Conservation (phyloP, 2,329 filamentous ascomycete genomes). For the Elsinoe arachidis region DNA sequence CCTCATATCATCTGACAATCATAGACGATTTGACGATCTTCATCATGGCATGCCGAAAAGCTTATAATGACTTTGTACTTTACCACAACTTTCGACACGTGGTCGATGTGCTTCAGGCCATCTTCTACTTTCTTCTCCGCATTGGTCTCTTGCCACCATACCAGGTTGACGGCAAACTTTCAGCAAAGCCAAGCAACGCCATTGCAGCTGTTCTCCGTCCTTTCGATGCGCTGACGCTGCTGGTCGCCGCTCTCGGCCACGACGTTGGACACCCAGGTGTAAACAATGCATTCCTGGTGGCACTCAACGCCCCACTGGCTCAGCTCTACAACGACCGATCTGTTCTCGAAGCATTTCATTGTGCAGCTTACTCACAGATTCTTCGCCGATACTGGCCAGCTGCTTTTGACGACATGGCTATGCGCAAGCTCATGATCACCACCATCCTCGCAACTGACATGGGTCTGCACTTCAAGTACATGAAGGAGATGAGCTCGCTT, state of each 20-base stretch:
- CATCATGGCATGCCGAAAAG: slow-evolving; percentile 75
- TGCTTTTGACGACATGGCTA: slow-evolving; percentile 66
- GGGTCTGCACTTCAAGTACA: slow-evolving; percentile 94
- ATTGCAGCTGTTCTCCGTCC: slow-evolving; percentile 71
- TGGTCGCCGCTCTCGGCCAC: slow-evolving; percentile 94
- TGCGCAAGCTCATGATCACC: slow-evolving; percentile 89
- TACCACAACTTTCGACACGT: slow-evolving; percentile 99
- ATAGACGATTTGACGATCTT: slow-evolving; percentile 75
- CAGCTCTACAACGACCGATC: slow-evolving; percentile 96
- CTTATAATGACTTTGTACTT: slow-evolving; percentile 94
- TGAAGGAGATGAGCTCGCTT: slow-evolving; percentile 73
- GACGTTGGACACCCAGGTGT: slow-evolving; percentile 96
- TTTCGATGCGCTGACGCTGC: slow-evolving; percentile 77
- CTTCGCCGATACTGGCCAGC: slow-evolving; percentile 84
- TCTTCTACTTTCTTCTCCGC: slow-evolving; percentile 77
- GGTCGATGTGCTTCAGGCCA: slow-evolving; percentile 86
- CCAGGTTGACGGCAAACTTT: slow-evolving; percentile 29
- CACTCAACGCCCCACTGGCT: slow-evolving; percentile 82
- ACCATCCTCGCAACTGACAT: slow-evolving; percentile 97
- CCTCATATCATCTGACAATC: slow-evolving; percentile 21
- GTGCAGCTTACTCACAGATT: slow-evolving; percentile 93
- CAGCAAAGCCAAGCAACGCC: slow-evolving; percentile 36
- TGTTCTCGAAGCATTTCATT: slow-evolving; percentile 94
- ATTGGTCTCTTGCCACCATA: slow-evolving; percentile 69
- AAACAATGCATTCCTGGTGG: slow-evolving; percentile 93